Percentiles rank a stretch among this genome's conserved stretches.
phyloP scores from a whole-genome alignment of 2,329 filamentous ascomycete species.

The Epicoccum nigrum region DNA sequence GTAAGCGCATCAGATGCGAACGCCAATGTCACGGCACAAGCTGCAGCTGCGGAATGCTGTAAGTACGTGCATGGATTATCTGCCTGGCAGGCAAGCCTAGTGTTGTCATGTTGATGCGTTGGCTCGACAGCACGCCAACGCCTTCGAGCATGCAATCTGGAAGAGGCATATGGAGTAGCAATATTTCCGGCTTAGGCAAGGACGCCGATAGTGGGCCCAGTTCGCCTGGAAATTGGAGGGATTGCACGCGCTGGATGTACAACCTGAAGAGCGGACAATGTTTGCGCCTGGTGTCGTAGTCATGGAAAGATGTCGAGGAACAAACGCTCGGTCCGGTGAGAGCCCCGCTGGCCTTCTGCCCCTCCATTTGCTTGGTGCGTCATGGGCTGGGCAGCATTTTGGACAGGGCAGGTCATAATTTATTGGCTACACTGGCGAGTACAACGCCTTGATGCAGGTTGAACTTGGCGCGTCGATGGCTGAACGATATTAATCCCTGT shows the following conservation, averaged over 20 bases:
- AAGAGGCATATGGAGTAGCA: slow-evolving; percentile 44
- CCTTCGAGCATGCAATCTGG: slow-evolving; percentile 48
- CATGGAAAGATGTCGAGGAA: slow-evolving; percentile 31
- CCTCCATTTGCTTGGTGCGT: slow-evolving; percentile 37
- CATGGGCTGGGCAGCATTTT: slow-evolving; percentile 32
- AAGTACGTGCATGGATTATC: slow-evolving; percentile 48
- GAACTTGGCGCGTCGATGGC: slow-evolving; percentile 30
- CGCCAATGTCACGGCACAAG: slow-evolving; percentile 40
- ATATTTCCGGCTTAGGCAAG: slow-evolving; percentile 35
- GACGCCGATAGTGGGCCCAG: slow-evolving; percentile 31
- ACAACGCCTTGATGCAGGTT: slow-evolving; percentile 30
- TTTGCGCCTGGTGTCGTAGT: slow-evolving; percentile 24
- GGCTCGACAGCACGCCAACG: slow-evolving; percentile 50
- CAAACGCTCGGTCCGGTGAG: slow-evolving; percentile 34
- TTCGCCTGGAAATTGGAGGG: slow-evolving; percentile 18
- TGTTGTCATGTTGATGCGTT: slow-evolving; percentile 52
- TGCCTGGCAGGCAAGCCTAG: slow-evolving; percentile 48
- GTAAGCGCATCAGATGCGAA: slow-evolving; percentile 49
- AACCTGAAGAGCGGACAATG: slow-evolving; percentile 22
- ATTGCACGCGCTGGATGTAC: slow-evolving; percentile 21
- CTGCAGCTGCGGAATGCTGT: slow-evolving; percentile 41
- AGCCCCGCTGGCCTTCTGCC: slow-evolving; percentile 31
- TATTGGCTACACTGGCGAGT: slow-evolving; percentile 38
- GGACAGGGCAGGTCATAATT: slow-evolving; percentile 14
- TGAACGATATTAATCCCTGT: slow-evolving; percentile 24